Evolutionary conservation across 202 grass and related monocot genomes (phyloP).

Genomic region (Thinopyrum obtusiflorum): DNA sequence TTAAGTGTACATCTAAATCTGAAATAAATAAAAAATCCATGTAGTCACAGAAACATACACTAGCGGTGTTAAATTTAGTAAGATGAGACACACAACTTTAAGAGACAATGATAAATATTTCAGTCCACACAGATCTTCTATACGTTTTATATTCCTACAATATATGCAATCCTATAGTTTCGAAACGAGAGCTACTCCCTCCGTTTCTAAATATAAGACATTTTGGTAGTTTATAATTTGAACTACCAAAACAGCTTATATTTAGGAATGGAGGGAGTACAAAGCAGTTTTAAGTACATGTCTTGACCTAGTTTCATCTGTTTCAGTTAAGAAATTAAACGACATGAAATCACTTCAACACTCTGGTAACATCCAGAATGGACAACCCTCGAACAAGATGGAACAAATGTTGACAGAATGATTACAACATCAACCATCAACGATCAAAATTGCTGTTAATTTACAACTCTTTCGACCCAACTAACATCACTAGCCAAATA

Average conservation of each 20-base stretch:
- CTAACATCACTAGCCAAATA: slow-evolving; percentile 32
- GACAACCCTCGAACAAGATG: not conserved
- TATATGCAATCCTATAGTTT: too few species aligned
- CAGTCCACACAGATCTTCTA: too few species aligned
- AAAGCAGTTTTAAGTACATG: not conserved
- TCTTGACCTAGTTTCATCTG: not conserved
- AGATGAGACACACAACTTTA: not conserved
- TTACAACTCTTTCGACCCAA: slow-evolving; percentile 44
- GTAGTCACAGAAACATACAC: not conserved
- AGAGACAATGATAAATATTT: not conserved
- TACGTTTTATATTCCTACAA: too few species aligned
- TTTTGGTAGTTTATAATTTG: too few species aligned
- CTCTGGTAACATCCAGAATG: not conserved
- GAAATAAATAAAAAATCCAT: not conserved
- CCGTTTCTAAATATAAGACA: too few species aligned
- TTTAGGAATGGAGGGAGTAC: not conserved
- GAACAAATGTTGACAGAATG: not conserved
- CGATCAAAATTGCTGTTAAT: slow-evolving; percentile 50
- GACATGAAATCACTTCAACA: not conserved
- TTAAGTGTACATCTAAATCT: not conserved
- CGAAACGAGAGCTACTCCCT: too few species aligned
- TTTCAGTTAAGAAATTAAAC: not conserved
- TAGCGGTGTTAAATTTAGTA: not conserved
- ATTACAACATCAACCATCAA: not conserved
- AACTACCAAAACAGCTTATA: too few species aligned